These are phyloP conservation scores for Suillus decipiens DNA, from an alignment of 768 basidiomycete genomes.

Conservation along the genomic window DNA sequence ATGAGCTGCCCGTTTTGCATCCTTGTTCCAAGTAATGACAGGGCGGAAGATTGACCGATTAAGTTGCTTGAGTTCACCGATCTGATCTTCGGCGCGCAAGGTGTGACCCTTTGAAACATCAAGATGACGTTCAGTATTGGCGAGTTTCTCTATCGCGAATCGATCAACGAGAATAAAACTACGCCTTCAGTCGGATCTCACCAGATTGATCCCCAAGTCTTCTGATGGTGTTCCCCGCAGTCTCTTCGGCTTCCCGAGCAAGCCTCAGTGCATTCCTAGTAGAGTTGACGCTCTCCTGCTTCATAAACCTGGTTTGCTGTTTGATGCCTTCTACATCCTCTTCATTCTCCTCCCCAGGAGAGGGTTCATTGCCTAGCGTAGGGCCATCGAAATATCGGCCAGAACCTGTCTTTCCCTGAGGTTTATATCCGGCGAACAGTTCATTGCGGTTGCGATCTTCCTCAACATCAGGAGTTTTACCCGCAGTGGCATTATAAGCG, in stretches of 20 bases:
- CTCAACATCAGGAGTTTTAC: constrained; percentile 32
- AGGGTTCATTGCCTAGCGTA: constrained; percentile 42
- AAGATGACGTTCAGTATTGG: constrained; percentile 92
- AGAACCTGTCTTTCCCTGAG: constrained; percentile 51
- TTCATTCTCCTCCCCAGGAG: constrained; percentile 73
- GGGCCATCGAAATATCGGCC: constrained; percentile 75
- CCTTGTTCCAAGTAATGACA: constrained; percentile 91
- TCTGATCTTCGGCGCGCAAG: constrained; percentile 86
- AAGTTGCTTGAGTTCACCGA: constrained; percentile 90
- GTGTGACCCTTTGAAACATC: constrained; percentile 91
- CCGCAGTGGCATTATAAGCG: constrained; percentile 12
- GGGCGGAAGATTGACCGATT: constrained; percentile 95
- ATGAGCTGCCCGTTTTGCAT: constrained; percentile 83
- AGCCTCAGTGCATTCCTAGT: constrained; percentile 91
- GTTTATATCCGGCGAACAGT: constrained; percentile 75
- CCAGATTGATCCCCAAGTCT: constrained; percentile 94
- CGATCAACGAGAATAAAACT: constrained; percentile 1
- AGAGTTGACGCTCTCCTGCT: constrained; percentile 89
- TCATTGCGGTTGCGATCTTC: constrained; percentile 69
- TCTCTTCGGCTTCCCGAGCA: constrained; percentile 96
- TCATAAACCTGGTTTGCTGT: constrained; percentile 81
- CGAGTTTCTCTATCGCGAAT: constrained; percentile 66
- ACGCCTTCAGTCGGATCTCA: constrained; percentile 36
- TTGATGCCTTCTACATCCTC: constrained; percentile 96
- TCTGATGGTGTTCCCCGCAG: constrained; percentile 78